Evolutionary conservation across 306 rosid genomes (phyloP).

Genomic region (Clitoria ternatea): DNA sequence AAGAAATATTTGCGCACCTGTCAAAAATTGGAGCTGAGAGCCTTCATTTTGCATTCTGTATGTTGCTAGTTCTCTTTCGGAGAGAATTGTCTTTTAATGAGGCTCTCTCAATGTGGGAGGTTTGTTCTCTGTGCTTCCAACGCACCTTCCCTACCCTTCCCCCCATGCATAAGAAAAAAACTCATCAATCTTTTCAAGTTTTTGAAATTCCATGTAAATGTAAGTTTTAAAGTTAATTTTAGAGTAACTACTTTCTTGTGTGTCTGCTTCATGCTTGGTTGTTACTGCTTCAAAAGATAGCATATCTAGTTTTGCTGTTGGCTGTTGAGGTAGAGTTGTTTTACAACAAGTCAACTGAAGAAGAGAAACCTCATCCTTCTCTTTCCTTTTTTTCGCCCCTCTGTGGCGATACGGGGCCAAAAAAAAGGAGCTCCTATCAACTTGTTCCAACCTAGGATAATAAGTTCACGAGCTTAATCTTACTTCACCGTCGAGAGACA

Average conservation of each 20-base stretch:
- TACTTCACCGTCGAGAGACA: no score
- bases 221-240: neutral
- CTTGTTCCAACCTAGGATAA: no score
- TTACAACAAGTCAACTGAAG: neutral
- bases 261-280: neutral
- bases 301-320: neutral
- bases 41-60: constrained; percentile 93
- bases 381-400: no score
- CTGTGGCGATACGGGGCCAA: no score
- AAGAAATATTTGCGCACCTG: constrained; percentile 73
- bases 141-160: neutral
- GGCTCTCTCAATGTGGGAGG: constrained; percentile 99
- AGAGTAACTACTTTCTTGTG: neutral
- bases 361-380: no score
- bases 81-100: constrained; percentile 84
- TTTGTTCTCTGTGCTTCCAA: constrained; percentile 32
- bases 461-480: no score
- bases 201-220: neutral
- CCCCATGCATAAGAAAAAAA: neutral
- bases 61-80: constrained; percentile 94
- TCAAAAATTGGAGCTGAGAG: constrained; percentile 92
- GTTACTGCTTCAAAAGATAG: constrained; percentile 6
- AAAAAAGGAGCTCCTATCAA: no score
- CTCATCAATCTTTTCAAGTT: neutral
- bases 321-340: constrained; percentile 16